Conservation (phyloP, 2,329 filamentous ascomycete genomes). For the Albophoma yamanashiensis region DNA sequence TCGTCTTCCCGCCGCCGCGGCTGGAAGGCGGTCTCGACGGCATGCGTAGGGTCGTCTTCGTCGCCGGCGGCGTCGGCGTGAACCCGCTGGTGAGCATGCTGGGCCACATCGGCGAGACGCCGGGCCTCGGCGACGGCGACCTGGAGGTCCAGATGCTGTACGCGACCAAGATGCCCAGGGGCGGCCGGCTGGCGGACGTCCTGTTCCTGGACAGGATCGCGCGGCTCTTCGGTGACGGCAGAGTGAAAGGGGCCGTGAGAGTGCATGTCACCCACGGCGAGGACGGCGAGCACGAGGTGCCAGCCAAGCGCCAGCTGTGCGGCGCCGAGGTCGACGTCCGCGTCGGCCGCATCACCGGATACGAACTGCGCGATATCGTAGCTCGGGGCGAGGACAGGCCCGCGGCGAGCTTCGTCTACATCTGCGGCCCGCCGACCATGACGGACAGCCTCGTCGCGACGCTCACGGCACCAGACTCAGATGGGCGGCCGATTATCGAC, state of each 20-base stretch:
- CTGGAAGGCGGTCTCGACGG: constrained; percentile 20
- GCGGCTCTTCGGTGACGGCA: constrained; percentile 24
- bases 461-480: constrained; percentile 19
- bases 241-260: constrained; percentile 27
- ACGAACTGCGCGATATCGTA: constrained; percentile 30
- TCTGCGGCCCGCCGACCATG: constrained; percentile 60
- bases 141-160: constrained; percentile 53
- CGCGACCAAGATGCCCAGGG: constrained; percentile 30
- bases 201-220: constrained; percentile 41
- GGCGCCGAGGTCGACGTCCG: constrained; percentile 9
- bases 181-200: constrained; percentile 21
- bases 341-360: constrained; percentile 28
- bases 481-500: constrained; percentile 25
- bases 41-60: constrained; percentile 55
- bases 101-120: constrained; percentile 37
- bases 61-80: constrained; percentile 75
- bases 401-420: constrained; percentile 43
- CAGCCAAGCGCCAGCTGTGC: background rate
- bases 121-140: background rate
- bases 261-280: constrained; percentile 35
- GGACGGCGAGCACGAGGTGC: background rate
- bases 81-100: constrained; percentile 74
- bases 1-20: constrained; percentile 60
- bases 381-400: constrained; percentile 8
- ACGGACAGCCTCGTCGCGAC: constrained; percentile 53